Percentiles rank a stretch among this genome's conserved stretches.
phyloP scores from a whole-genome alignment of 495 filamentous ascomycete species.

The Hypoxylon rickii region DNA sequence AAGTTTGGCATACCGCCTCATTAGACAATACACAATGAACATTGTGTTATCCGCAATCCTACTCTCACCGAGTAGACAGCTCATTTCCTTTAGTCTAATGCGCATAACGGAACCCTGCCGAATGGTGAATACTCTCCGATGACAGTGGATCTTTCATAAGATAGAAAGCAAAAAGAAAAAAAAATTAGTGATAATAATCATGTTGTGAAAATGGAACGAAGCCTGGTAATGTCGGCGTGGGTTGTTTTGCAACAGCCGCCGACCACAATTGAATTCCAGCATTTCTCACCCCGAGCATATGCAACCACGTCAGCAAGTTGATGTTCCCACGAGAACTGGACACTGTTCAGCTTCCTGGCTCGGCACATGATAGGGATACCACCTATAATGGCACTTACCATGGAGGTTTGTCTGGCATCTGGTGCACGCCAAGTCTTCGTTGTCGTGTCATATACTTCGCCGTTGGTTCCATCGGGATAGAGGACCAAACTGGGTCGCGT shows the following conservation, averaged over 20 bases:
- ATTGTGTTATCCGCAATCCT: not conserved
- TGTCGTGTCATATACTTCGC: slow-evolving; percentile 65
- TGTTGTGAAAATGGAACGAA: slow-evolving; percentile 37
- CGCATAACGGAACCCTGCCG: not conserved
- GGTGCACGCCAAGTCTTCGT: slow-evolving; percentile 62
- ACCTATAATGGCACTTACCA: slow-evolving; percentile 15
- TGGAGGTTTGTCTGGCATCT: slow-evolving; percentile 11
- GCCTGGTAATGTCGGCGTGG: slow-evolving; percentile 53
- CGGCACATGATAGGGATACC: not conserved
- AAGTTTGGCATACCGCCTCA: not conserved
- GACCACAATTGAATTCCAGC: slow-evolving; percentile 57
- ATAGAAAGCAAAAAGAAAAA: no score
- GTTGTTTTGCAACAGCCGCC: slow-evolving; percentile 67
- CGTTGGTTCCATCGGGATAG: slow-evolving; percentile 72
- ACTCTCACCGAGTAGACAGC: not conserved
- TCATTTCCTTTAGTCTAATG: slow-evolving; percentile 2
- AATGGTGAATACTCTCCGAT: not conserved
- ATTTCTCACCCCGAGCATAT: slow-evolving; percentile 60
- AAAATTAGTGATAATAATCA: slow-evolving; percentile 13
- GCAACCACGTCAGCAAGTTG: slow-evolving; percentile 59
- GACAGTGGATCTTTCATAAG: not conserved
- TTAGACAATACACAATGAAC: not conserved
- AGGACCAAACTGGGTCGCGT: slow-evolving; percentile 61
- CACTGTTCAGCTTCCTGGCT: slow-evolving; percentile 7
- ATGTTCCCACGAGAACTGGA: slow-evolving; percentile 54